Conservation (phyloP, 2,329 filamentous ascomycete genomes). For the Cladosporium sphaerospermum region DNA sequence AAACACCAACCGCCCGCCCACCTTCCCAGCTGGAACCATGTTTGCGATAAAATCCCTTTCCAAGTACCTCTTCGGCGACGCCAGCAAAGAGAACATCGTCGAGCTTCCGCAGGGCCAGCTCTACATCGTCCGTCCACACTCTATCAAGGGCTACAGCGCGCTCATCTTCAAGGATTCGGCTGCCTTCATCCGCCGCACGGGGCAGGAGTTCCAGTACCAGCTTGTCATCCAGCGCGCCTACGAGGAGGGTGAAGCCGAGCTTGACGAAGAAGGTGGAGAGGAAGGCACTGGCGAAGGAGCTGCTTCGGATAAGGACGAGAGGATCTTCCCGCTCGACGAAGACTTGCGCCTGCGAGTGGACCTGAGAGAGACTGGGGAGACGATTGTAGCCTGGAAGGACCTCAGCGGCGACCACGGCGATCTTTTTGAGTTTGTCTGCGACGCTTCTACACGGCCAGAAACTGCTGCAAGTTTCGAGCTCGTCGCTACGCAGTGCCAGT, state of each 20-base stretch:
- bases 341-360: constrained; percentile 81
- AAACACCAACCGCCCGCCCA: no score
- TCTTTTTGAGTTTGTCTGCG: constrained; percentile 97
- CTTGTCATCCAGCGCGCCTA: constrained; percentile 93
- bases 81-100: constrained; percentile 85
- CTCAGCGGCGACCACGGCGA: constrained; percentile 89
- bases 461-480: constrained; percentile 76
- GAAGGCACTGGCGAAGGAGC: constrained; percentile 53
- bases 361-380: constrained; percentile 70
- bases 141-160: constrained; percentile 95
- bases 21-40: constrained; percentile 18
- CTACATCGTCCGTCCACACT: constrained; percentile 90
- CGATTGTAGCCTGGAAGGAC: constrained; percentile 89
- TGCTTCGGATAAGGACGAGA: constrained; percentile 83
- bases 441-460: constrained; percentile 60
- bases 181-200: constrained; percentile 84
- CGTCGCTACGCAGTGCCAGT: constrained; percentile 86
- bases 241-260: constrained; percentile 93
- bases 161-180: constrained; percentile 95
- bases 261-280: constrained; percentile 72
- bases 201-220: constrained; percentile 94
- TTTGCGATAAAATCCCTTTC: constrained; percentile 31
- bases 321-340: constrained; percentile 93
- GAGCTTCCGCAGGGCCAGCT: constrained; percentile 94
- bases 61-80: constrained; percentile 86